A percentile compares a stretch with the other conserved stretches of the same genome.
phyloP scores from a whole-genome alignment of 2,329 filamentous ascomycete genomes.

The Pyricularia pennisetigena region DNA sequence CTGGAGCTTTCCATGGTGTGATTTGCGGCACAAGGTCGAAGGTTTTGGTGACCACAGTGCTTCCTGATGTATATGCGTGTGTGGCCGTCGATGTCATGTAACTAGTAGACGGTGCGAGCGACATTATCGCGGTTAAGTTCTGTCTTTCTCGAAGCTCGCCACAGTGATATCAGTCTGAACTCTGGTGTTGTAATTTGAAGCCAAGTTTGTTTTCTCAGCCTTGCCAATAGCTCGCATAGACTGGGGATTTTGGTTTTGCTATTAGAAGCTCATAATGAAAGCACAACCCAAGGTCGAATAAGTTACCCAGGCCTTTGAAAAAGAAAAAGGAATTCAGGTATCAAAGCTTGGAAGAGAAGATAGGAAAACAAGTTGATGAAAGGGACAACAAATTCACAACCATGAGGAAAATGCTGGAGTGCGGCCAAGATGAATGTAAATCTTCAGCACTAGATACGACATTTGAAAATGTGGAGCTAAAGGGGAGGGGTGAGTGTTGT shows the following conservation, averaged over 20 bases:
- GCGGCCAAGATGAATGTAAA: neutral
- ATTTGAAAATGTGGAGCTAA: neutral
- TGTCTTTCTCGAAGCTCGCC: neutral
- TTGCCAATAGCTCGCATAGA: neutral
- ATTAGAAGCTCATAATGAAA: neutral
- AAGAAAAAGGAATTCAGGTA: neutral
- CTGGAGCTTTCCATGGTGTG: conserved; percentile 3
- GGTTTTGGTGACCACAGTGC: neutral
- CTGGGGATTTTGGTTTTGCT: neutral
- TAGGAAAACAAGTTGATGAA: neutral
- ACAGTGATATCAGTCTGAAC: neutral
- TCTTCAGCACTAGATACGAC: neutral
- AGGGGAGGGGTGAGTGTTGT: neutral
- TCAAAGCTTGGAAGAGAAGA: neutral
- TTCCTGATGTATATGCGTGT: neutral
- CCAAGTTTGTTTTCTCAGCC: neutral
- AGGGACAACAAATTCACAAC: neutral
- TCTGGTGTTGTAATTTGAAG: neutral
- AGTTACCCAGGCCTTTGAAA: neutral
- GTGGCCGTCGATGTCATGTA: neutral
- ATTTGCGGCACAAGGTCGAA: conserved; percentile 4
- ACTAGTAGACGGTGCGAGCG: neutral
- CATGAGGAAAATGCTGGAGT: neutral
- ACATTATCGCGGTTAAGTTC: neutral
- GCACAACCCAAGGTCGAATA: neutral